These are phyloP conservation scores for Wickerhamiella australiensis DNA, from an alignment of 805 yeast genomes.

Conservation along the genomic window DNA sequence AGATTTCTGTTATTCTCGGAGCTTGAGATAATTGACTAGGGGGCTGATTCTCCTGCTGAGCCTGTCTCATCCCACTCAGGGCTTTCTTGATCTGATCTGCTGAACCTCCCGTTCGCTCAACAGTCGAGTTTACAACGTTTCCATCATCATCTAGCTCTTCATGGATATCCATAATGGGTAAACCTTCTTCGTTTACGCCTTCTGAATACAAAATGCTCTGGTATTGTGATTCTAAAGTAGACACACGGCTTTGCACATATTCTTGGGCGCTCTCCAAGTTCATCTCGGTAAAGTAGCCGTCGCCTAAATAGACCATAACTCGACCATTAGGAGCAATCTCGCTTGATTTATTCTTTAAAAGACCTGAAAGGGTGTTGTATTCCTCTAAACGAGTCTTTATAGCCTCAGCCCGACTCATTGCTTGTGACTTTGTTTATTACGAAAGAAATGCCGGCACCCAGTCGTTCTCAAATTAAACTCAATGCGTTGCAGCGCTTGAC, in stretches of 20 bases:
- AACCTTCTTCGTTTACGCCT: slow-evolving; percentile 34
- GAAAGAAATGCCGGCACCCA: slow-evolving; percentile 35
- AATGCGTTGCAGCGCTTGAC: slow-evolving; percentile 56
- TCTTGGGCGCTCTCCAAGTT: slow-evolving; percentile 15
- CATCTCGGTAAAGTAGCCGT: slow-evolving; percentile 25
- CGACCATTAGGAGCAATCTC: slow-evolving; percentile 1
- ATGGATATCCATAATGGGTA: slow-evolving; percentile 69
- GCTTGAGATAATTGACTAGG: background rate
- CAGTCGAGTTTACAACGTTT: slow-evolving; percentile 40
- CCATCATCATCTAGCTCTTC: slow-evolving; percentile 83
- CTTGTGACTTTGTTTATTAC: background rate
- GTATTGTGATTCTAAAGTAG: slow-evolving; percentile 13
- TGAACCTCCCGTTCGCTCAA: slow-evolving; percentile 29
- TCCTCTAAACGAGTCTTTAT: slow-evolving; percentile 12
- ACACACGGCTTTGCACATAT: slow-evolving; percentile 18
- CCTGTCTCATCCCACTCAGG: background rate
- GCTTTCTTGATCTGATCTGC: slow-evolving; percentile 6
- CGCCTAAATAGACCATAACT: slow-evolving; percentile 24
- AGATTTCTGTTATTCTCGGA: background rate
- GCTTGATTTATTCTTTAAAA: background rate
- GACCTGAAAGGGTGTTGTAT: slow-evolving; percentile 10
- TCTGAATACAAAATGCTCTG: slow-evolving; percentile 14
- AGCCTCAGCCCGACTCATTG: background rate
- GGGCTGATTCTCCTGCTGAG: background rate
- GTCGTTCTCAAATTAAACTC: slow-evolving; percentile 56